Percentiles rank a stretch among this genome's conserved stretches.
These are phyloP conservation scores for Phaeophleospora eucalypticola DNA, from an alignment of 2,329 filamentous ascomycete species.

Conservation along the genomic window DNA sequence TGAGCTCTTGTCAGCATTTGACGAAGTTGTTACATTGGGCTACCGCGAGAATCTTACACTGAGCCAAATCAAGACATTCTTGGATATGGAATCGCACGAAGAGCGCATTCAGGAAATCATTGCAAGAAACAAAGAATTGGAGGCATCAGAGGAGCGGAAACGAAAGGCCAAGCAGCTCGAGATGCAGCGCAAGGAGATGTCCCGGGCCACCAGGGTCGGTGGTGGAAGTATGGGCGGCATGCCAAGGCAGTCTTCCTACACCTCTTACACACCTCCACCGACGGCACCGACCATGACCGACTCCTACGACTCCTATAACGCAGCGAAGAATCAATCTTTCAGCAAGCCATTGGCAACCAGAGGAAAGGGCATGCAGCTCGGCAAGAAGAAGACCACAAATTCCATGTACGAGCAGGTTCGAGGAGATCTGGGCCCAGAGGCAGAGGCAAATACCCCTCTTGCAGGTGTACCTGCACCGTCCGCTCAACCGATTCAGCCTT, in stretches of 20 bases:
- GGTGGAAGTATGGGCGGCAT: conserved; percentile 40
- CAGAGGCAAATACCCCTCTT: conserved; percentile 67
- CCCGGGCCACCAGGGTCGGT: conserved; percentile 61
- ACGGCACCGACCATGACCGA: conserved; percentile 71
- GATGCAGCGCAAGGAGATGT: conserved; percentile 95
- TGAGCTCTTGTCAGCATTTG: conserved; percentile 92
- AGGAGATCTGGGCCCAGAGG: conserved; percentile 82
- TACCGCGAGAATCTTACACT: conserved; percentile 96
- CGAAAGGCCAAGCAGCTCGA: conserved; percentile 97
- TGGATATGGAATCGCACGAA: conserved; percentile 99
- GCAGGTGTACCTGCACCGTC: conserved; percentile 51
- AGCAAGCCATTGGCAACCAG: conserved; percentile 72
- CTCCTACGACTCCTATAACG: conserved; percentile 90
- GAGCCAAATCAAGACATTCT: conserved; percentile 96
- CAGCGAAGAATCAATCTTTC: conserved; percentile 90
- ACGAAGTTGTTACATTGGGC: conserved; percentile 91
- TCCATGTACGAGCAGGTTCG: conserved; percentile 97
- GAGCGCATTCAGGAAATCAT: conserved; percentile 99
- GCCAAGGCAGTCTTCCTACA: conserved; percentile 76
- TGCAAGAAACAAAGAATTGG: conserved; percentile 92
- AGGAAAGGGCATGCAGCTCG: conserved; percentile 97
- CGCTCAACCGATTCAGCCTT: conserved; percentile 46
- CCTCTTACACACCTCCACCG: conserved; percentile 85
- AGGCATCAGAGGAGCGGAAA: conserved; percentile 97
- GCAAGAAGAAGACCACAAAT: conserved; percentile 97